Evolutionary conservation across 495 filamentous ascomycete species (phyloP), one percentile per base, ranked within the genome.

Genomic region (Lasiosphaeriaceae sp.): DNA sequence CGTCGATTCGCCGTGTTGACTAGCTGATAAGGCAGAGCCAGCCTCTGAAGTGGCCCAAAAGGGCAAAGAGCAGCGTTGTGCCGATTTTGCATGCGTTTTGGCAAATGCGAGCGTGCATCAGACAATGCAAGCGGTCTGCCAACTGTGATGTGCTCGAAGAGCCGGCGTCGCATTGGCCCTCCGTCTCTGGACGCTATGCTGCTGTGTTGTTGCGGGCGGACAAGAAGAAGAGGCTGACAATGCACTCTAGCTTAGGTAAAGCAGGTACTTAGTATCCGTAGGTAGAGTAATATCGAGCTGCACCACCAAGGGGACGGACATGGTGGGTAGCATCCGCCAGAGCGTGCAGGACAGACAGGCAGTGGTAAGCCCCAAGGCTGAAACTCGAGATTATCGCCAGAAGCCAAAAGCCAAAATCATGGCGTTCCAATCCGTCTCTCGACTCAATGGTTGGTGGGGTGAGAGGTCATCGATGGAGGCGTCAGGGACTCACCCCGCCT

Each of bases 41-140:
- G 22, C 24, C 51, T 35, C 52, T 34, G 41, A 46, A 14, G 29
- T 34, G 35, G n/a, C 55, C 53, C 29, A 55, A 61, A 54, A 41
- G n/a, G 58, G 62, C 29, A 55, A 55, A 24, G 62, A 58, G 58
- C 46, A 55, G 47, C 62, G 17, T 22, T 55, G 57, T 37, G 47
- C 52, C 52, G 55, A 54, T 55, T 59, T 45, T 59, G 52, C 48
- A 49, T 57, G 58, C 58, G 43, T 35, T 44, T 29, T 49, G 45
- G 26, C 45, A 47, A 47, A 47, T 49, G 29, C 29, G 31, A 51
- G 49, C 49, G 20, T 29, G 14, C 34, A 39, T 37, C 49, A 41
- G 49, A 51, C 31, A 22, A 37, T 43, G 39, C 39, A 43, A 17
- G 39, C n/a, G 39, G 39, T 31, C 26, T 31, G 26, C 26, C 26